These are phyloP conservation scores for Apiotrichum veenhuisii DNA, from an alignment of 1,284 basidiomycete genomes.

Conservation along the genomic window DNA sequence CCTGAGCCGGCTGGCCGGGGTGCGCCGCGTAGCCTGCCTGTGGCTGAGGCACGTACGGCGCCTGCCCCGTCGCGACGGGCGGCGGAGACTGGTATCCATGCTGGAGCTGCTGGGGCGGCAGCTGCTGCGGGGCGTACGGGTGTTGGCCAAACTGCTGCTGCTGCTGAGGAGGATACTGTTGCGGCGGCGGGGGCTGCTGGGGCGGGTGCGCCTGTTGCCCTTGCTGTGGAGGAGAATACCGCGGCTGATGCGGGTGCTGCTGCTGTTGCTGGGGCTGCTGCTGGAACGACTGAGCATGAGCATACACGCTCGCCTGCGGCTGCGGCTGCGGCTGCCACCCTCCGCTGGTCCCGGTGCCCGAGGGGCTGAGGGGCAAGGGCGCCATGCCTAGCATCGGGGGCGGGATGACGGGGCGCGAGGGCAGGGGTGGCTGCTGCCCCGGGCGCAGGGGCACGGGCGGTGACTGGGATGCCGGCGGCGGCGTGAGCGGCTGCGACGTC, in stretches of 20 bases:
- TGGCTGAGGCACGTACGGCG: neutral
- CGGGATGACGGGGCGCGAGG: conserved; percentile 14
- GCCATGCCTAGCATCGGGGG: neutral
- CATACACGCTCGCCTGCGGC: neutral
- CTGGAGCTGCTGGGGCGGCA: neutral
- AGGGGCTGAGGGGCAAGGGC: neutral
- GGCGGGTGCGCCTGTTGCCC: no score
- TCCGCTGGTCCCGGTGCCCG: neutral
- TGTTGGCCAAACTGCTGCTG: neutral
- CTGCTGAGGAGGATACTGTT: neutral
- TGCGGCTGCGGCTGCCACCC: no score
- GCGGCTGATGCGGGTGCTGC: neutral
- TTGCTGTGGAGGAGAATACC: no score
- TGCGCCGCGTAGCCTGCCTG: neutral
- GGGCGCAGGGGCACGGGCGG: conserved; percentile 22
- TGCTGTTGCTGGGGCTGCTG: neutral
- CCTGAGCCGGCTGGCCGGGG: neutral
- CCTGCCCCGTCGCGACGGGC: no score
- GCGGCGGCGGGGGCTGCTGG: conserved; percentile 1
- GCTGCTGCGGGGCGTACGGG: conserved; percentile 12
- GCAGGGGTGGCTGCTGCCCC: conserved; percentile 16
- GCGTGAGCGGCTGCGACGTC: neutral
- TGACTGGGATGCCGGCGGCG: neutral
- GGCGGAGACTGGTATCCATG: neutral
- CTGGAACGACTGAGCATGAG: neutral